phyloP scores from a whole-genome alignment of 495 filamentous ascomycete genomes.

The Talaromyces adpressus region DNA sequence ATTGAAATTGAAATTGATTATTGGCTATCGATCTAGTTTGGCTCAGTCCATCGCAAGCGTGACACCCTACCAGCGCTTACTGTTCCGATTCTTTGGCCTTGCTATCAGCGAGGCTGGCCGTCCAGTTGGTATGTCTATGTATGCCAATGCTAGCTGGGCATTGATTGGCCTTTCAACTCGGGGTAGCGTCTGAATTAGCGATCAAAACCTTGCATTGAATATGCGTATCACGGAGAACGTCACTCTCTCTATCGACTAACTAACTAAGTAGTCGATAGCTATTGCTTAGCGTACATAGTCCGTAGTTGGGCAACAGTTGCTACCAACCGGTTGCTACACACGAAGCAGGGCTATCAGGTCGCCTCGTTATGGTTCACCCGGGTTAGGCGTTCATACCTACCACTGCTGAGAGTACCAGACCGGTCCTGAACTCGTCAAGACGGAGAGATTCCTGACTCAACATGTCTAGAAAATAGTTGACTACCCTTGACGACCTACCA shows the following conservation, averaged over 20 bases:
- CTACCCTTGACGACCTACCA: too few species aligned
- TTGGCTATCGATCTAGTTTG: neutral
- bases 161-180: neutral
- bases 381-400: neutral
- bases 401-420: neutral
- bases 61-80: neutral
- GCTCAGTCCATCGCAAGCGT: neutral
- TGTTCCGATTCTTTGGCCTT: neutral
- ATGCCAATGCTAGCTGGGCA: neutral
- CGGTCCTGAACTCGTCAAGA: neutral
- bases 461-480: too few species aligned
- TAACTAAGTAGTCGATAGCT: neutral
- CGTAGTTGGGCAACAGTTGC: neutral
- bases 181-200: neutral
- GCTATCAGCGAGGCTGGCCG: neutral
- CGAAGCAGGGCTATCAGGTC: neutral
- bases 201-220: neutral
- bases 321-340: too few species aligned
- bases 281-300: neutral
- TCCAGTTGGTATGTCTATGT: neutral
- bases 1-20: too few species aligned
- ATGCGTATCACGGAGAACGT: neutral
- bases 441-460: too few species aligned
- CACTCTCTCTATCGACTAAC: neutral
- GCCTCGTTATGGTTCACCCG: neutral